Conservation (phyloP, 2,329 filamentous ascomycete genomes). For the Diplocarpon mali region DNA sequence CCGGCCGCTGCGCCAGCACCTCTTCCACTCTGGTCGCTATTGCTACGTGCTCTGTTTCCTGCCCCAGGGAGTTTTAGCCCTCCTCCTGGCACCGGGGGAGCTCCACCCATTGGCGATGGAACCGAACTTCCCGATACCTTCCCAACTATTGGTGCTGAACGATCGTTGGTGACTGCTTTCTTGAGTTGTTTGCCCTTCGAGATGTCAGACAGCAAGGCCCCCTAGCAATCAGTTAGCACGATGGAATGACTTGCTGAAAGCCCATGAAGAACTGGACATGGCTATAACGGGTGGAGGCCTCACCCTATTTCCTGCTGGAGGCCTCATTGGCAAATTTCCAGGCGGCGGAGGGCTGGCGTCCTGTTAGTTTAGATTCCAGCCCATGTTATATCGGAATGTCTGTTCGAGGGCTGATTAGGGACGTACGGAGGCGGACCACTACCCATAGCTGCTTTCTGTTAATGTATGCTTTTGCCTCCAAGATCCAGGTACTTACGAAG, state of each 20-base stretch:
- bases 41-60: conserved; percentile 62
- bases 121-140: conserved; percentile 43
- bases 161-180: conserved; percentile 84
- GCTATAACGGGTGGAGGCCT: conserved; percentile 27
- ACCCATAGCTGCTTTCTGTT: conserved; percentile 25
- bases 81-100: conserved; percentile 67
- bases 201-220: conserved; percentile 81
- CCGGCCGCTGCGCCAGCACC: conserved; percentile 31
- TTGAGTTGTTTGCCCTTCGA: conserved; percentile 68
- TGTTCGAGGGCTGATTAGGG: background rate
- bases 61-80: conserved; percentile 62
- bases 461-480: background rate
- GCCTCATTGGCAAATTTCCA: conserved; percentile 42
- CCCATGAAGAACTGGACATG: conserved; percentile 14
- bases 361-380: background rate
- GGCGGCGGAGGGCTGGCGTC: conserved; percentile 48
- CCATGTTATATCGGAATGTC: no score
- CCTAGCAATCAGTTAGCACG: conserved; percentile 39
- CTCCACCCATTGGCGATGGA: conserved; percentile 56
- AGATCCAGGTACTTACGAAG: conserved; percentile 21
- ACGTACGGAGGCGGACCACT: conserved; percentile 47
- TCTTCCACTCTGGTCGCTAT: conserved; percentile 60
- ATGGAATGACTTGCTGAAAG: conserved; percentile 16
- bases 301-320: conserved; percentile 53
- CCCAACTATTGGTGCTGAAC: conserved; percentile 66